These are phyloP conservation scores for Suillus discolor DNA, from an alignment of 768 basidiomycete genomes.

Conservation along the genomic window DNA sequence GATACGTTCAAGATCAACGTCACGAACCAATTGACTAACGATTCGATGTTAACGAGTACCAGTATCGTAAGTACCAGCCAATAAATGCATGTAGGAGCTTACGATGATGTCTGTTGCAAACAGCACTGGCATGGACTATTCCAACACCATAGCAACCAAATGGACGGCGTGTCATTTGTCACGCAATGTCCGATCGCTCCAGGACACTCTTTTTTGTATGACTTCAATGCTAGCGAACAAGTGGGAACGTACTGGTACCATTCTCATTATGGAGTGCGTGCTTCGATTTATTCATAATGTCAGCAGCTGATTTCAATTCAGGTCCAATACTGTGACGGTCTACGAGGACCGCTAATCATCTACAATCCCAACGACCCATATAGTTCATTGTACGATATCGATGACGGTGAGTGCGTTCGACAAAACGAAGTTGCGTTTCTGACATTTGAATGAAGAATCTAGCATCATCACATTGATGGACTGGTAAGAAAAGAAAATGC, in stretches of 20 bases:
- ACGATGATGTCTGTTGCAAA: neutral
- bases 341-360: slow-evolving; percentile 51
- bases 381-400: neutral
- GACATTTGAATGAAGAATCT: neutral
- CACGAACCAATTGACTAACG: neutral
- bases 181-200: neutral
- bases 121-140: neutral
- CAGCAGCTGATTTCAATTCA: neutral
- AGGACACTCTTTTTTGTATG: neutral
- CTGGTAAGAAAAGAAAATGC: neutral
- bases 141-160: neutral
- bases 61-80: neutral
- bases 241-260: neutral
- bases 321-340: slow-evolving; percentile 57
- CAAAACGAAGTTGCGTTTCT: neutral
- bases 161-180: neutral
- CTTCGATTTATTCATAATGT: neutral
- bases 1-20: slow-evolving; percentile 1
- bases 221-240: neutral
- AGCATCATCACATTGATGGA: neutral
- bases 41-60: neutral
- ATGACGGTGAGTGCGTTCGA: neutral
- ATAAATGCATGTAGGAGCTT: neutral
- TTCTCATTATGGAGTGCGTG: neutral
- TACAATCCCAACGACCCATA: slow-evolving; percentile 36